Conservation (phyloP, 257 asterid genomes). For the Prunella vulgaris region DNA sequence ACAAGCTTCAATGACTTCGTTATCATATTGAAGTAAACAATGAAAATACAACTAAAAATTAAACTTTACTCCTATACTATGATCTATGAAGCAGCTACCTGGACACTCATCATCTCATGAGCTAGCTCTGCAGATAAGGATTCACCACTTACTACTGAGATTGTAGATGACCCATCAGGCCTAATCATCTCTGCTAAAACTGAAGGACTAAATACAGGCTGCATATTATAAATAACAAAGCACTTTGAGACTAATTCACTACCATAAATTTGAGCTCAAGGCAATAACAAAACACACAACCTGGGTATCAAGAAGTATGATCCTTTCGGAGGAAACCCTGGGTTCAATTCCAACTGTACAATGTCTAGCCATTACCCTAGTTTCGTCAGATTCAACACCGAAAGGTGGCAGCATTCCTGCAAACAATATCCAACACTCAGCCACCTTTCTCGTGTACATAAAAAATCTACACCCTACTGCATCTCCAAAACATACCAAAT, state of each 20-base stretch:
- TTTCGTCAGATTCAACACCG: constrained; percentile 75
- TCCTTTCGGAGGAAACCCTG: constrained; percentile 77
- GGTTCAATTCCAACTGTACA: constrained; percentile 89
- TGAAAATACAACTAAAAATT: not conserved
- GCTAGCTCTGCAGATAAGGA: constrained; percentile 86
- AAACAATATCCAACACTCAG: constrained; percentile 5
- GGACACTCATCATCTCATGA: constrained; percentile 89
- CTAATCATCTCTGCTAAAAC: constrained; percentile 88
- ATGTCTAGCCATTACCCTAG: constrained; percentile 80
- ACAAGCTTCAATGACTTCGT: constrained; percentile 9
- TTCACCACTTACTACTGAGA: constrained; percentile 73
- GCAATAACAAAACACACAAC: constrained; percentile 26
- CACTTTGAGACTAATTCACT: not conserved
- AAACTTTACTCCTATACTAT: not conserved
- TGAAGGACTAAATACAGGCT: constrained; percentile 93
- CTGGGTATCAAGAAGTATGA: constrained; percentile 96
- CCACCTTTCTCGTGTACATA: not conserved
- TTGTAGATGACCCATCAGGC: constrained; percentile 85
- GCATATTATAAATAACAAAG: constrained; percentile 22
- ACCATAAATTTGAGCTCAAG: constrained; percentile 7
- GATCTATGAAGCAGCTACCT: constrained; percentile 46
- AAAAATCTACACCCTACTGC: not conserved
- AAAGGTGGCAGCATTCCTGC: constrained; percentile 91
- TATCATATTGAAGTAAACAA: not conserved
- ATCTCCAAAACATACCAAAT: not conserved